Evolutionary conservation across 176 grass and related monocot species (phyloP), one percentile per base, ranked within the genome.

Genomic region (Oryza brachyantha): DNA sequence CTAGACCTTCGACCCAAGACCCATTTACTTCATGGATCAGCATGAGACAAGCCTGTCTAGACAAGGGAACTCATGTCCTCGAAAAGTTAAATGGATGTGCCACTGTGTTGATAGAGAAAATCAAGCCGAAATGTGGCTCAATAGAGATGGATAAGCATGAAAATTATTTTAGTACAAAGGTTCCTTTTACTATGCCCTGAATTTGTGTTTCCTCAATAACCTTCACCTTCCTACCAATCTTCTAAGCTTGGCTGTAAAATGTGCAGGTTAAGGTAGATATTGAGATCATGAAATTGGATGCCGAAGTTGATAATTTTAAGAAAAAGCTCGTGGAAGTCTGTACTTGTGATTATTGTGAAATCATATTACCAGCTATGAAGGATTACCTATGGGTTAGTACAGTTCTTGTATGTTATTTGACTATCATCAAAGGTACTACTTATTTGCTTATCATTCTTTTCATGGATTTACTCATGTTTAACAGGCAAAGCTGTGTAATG

Each of bases 351-450:
- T 82, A 82, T 19, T 2, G 9, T 37, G 41, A 70, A 52, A 13
- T 48, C 22, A 52, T 73, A 73, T 48, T 81, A 67, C 68, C 79
- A 35, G 55, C 61, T 73, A 37, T 82, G 10, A 73, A 70, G n/a
- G 40, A 31, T 24, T 64, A 73, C 24, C 46, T 82, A 64, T 82
- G 79, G 68, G 69, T 81, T 64, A 82, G 59, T 82, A 27, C 29
- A 25, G n/a, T 64, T 32, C 69, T 39, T 64, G 1, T 34, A 19
- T n/a, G 62, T n/a, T n/a, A 19, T 35, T 21, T 65, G 29, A 36
- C 62, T 36, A 5, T 19, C 4, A 10, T 36, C 35, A 65, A 36
- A 8, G 17, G 8, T 14, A 10, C 16, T 10, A 65, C 31, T 16
- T 29, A 4, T 65, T 65, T 34, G 17, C 62, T 35, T 65, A 32